Evolutionary conservation across 2,329 filamentous ascomycete genomes (phyloP), one percentile per base, ranked within the genome.

Genomic region (Monosporascus sp.): DNA sequence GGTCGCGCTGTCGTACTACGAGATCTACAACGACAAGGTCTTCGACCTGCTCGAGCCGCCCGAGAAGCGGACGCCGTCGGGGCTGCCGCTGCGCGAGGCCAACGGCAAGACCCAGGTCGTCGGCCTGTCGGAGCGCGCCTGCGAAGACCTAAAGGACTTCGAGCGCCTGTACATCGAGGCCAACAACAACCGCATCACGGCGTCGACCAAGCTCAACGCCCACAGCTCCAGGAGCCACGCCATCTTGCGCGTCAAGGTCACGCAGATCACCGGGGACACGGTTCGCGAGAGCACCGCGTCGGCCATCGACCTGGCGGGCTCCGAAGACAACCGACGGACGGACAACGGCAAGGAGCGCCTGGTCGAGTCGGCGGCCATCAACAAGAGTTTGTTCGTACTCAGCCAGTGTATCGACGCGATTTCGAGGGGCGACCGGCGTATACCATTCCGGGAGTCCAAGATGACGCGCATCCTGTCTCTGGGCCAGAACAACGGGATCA

Each of bases 351-450:
- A 92, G 69, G 91, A 96, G 70, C 82, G 93, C 26, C 78, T 97
- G 68, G 83, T 96, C n/a, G 93, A 97, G 71, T 96, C 91, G 40
- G 91, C 93, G 0, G 93, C 90, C 65, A 97, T 97, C 77, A 97
- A 97, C 79, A 97, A 97, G 75, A 95, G 90, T 58, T 78, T 97
- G 7, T 97, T 97, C 65, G 92, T 97, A 19, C 75, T 97, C 48
- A 93, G 91, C 44, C 91, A 96, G 69, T 97, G 93, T 64, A 93
- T 97, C 51, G 93, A 97, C 68, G 93, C 93, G 52, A 97, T 97
- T 67, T 89, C 88, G 1, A 77, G 82, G 24, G 82, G 83, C 35
- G 84, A 87, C 67, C 82, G 79, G 62, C 84, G 93, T 37, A 93
- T 97, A 64, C 93, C 94, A 0, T 97, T 96, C 69, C 82, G 93